A percentile compares a stretch with the other conserved stretches of the same genome.
These are phyloP conservation scores for Coemansia sp. DNA, from an alignment of 192 early-diverging fungal species.

Conservation along the genomic window DNA sequence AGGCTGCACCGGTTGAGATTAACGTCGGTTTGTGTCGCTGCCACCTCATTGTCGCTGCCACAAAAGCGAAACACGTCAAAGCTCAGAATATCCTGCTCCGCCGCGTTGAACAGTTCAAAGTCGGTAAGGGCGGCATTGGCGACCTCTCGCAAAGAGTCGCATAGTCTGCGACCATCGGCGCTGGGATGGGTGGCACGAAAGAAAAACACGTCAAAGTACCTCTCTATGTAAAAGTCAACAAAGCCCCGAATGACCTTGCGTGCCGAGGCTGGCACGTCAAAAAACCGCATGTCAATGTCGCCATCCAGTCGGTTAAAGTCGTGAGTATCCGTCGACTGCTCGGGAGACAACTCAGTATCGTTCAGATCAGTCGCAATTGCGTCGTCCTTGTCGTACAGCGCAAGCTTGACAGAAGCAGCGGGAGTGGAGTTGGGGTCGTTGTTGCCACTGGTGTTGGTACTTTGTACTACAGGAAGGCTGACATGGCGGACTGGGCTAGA, in stretches of 20 bases:
- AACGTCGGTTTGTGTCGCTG: slow-evolving; percentile 5
- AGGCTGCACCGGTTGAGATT: slow-evolving; percentile 13
- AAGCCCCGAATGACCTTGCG: slow-evolving; percentile 43
- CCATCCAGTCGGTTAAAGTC: slow-evolving; percentile 41
- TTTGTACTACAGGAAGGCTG: neutral
- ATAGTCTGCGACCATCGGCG: slow-evolving; percentile 10
- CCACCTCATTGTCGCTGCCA: neutral
- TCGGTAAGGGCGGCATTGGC: slow-evolving; percentile 10
- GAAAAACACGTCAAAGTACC: slow-evolving; percentile 41
- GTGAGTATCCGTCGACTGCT: slow-evolving; percentile 31
- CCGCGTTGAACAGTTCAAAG: slow-evolving; percentile 1
- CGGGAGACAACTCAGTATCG: slow-evolving; percentile 27
- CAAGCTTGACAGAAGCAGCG: neutral
- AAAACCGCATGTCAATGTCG: slow-evolving; percentile 42
- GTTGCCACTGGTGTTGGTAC: neutral
- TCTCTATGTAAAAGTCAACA: slow-evolving; percentile 40
- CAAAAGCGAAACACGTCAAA: slow-evolving; percentile 9
- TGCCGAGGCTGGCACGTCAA: slow-evolving; percentile 19
- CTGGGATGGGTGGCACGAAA: slow-evolving; percentile 19
- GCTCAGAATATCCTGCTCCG: slow-evolving; percentile 33
- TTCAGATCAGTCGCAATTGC: neutral
- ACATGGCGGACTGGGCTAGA: neutral
- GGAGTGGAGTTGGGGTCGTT: neutral
- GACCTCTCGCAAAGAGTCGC: neutral
- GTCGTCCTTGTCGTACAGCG: neutral